Conservation (phyloP, 1,139 yeast genomes). For the Kluyveromyces marxianus region DNA sequence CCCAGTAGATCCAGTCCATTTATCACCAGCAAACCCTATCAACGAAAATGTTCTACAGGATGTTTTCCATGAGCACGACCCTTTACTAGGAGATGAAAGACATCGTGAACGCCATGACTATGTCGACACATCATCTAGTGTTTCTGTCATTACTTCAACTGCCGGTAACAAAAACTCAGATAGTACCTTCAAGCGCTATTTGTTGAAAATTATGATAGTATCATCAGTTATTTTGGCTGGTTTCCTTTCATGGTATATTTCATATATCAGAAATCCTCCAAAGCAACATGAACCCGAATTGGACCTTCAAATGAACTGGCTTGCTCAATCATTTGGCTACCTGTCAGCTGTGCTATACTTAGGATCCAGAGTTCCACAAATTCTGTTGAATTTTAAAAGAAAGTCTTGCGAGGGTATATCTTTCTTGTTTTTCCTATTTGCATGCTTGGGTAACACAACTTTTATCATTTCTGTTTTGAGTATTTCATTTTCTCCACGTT, state of each 20-base stretch:
- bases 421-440: conserved; percentile 84
- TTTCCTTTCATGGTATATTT: conserved; percentile 75
- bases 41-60: conserved; percentile 59
- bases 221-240: conserved; percentile 67
- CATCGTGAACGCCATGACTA: conserved; percentile 6
- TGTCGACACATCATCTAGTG: conserved; percentile 8
- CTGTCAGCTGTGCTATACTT: conserved; percentile 77
- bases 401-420: conserved; percentile 92
- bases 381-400: conserved; percentile 68
- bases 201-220: conserved; percentile 54
- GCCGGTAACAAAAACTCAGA: conserved; percentile 2
- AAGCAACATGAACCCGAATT: conserved; percentile 22
- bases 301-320: conserved; percentile 51
- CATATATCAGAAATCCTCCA: conserved; percentile 38
- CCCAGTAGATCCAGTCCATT: conserved; percentile 65
- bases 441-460: conserved; percentile 85
- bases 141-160: conserved; percentile 2
- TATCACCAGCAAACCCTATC: conserved; percentile 86
- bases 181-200: conserved; percentile 13
- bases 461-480: conserved; percentile 78
- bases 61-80: conserved; percentile 36
- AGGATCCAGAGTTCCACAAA: conserved; percentile 88
- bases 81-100: conserved; percentile 24
- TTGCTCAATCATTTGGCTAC: conserved; percentile 91
- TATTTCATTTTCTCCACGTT: conserved; percentile 62